These are phyloP conservation scores for Parasitella parasitica DNA, from an alignment of 371 early-diverging fungal genomes.

Conservation along the genomic window DNA sequence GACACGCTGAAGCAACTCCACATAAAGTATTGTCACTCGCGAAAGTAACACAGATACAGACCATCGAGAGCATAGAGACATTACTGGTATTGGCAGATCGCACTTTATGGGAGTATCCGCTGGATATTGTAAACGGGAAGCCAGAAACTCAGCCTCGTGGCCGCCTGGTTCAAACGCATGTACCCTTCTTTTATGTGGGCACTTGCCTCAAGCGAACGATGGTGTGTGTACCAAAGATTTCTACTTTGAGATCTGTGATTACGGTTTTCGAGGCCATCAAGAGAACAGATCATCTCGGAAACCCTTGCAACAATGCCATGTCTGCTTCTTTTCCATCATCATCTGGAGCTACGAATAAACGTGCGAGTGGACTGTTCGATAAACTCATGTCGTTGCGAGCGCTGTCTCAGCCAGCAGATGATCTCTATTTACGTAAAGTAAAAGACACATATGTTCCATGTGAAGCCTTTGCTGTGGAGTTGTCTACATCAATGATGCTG, in stretches of 20 bases:
- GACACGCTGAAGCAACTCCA: constrained; percentile 14
- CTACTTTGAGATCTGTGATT: constrained; percentile 37
- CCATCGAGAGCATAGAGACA: constrained; percentile 36
- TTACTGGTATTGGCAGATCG: constrained; percentile 41
- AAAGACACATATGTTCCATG: constrained; percentile 45
- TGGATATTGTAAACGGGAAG: constrained; percentile 36
- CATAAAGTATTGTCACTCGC: constrained; percentile 32
- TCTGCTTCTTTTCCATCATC: not conserved
- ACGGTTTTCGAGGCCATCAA: constrained; percentile 27
- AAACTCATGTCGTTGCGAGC: not conserved
- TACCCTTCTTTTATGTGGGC: constrained; percentile 45
- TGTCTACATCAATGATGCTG: constrained; percentile 37
- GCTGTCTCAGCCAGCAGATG: constrained; percentile 1
- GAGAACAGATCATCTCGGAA: constrained; percentile 3
- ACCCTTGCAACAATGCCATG: not conserved
- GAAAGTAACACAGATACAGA: constrained; percentile 39
- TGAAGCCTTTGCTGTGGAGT: constrained; percentile 44
- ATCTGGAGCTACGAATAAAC: constrained; percentile 6
- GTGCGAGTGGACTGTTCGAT: not conserved
- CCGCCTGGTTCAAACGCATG: constrained; percentile 31
- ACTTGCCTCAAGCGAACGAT: constrained; percentile 31
- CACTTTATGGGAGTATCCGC: constrained; percentile 38
- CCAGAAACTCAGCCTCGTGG: constrained; percentile 36
- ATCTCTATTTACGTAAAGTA: constrained; percentile 31
- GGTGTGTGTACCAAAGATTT: constrained; percentile 42